Base-by-base conservation (phyloP, 1,284 basidiomycete genomes). In the Cutaneotrichosporon sp. region DNA sequence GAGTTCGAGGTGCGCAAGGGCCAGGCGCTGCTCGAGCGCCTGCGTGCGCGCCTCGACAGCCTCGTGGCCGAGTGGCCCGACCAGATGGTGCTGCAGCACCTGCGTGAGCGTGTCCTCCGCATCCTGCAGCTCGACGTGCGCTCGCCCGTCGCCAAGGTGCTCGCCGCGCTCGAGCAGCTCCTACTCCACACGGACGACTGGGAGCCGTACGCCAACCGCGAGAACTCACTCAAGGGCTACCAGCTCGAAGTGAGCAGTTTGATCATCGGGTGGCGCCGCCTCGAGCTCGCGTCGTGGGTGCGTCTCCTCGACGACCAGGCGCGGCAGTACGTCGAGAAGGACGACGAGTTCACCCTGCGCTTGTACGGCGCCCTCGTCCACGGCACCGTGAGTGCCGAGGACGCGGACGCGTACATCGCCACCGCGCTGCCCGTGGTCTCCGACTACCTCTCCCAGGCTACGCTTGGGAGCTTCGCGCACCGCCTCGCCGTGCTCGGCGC, bases 121-220 rank as follows among this genome's bases (percentile, higher is more conserved):
- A 84, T 95, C 54, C 80, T 93, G 45, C 76, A 81, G 0, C 81
- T 95, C 20, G 83, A 86, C 58, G 80, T 90, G 6, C 81, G 84
- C 51, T 88, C 87, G 66, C 88, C 97, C 0, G 81, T 98, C 6
- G 93, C 95, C 7, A 89, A 88, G 73, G 81, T 95, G 22, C 84
- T 99, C 20, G 85, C 91, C 0, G 88, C 89, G 2, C 76, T 98
- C 47, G 97, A 99, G 77, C 89, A 90, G 65, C 82, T 99, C 13
- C 81, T 99, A 2, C 73, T 89, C 47, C 91, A 97, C 67, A 92
- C 88, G 11, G 92, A 97, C 65, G 97, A 99, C 74, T 99, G 97
- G 97, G 93, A 99, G 76, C 88, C 89, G 70, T 99, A 91, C 70
- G 89, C 95, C 13, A 95, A 93, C 79, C 84, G 86, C 25, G 87